phyloP scores from a whole-genome alignment of 805 yeast genomes.

The Lipomyces yamadae region DNA sequence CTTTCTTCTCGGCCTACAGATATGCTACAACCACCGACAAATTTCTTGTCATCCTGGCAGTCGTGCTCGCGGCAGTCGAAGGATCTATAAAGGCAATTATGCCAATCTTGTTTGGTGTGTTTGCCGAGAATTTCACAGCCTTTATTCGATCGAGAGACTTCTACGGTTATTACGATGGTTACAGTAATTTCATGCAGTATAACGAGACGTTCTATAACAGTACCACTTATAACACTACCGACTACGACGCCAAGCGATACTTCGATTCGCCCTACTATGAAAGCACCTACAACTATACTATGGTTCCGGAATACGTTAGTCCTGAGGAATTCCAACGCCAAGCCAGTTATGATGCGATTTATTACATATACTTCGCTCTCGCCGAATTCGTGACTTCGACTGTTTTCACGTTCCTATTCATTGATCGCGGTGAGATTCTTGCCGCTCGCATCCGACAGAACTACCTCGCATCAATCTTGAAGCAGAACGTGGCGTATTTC shows the following conservation, averaged over 20 bases:
- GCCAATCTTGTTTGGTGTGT: slow-evolving; percentile 47
- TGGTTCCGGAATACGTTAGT: slow-evolving; percentile 27
- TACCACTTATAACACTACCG: slow-evolving; percentile 18
- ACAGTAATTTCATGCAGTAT: slow-evolving; percentile 1
- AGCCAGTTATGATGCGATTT: slow-evolving; percentile 42
- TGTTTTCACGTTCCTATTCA: slow-evolving; percentile 47
- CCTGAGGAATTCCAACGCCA: slow-evolving; percentile 45
- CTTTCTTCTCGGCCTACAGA: slow-evolving; percentile 44
- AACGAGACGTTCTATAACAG: slow-evolving; percentile 16
- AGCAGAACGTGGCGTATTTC: slow-evolving; percentile 51
- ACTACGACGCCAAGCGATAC: slow-evolving; percentile 4
- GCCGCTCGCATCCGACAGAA: slow-evolving; percentile 49
- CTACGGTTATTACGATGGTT: slow-evolving; percentile 12
- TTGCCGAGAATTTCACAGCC: slow-evolving; percentile 47
- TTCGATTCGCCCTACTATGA: background rate
- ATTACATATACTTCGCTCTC: slow-evolving; percentile 49
- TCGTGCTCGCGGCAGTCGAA: slow-evolving; percentile 44
- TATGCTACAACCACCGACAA: slow-evolving; percentile 46
- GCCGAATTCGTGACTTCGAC: slow-evolving; percentile 40
- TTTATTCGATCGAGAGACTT: slow-evolving; percentile 37
- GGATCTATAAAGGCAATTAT: slow-evolving; percentile 49
- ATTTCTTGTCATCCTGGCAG: slow-evolving; percentile 42
- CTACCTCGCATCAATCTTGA: slow-evolving; percentile 47
- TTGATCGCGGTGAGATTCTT: slow-evolving; percentile 50
- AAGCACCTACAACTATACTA: background rate